phyloP scores from a whole-genome alignment of 768 basidiomycete genomes.

The Tephrocybe rancida region DNA sequence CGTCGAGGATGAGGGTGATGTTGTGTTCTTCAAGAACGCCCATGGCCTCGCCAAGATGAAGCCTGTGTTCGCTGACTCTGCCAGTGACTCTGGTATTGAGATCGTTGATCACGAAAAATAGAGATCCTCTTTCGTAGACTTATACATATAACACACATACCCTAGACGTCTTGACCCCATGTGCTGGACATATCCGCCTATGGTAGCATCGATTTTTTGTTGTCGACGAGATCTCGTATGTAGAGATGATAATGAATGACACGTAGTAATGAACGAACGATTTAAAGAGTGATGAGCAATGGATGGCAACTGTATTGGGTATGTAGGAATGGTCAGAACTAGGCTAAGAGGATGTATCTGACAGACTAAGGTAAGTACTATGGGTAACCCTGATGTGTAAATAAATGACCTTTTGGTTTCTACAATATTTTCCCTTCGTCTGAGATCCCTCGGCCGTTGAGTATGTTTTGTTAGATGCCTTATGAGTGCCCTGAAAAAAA shows the following conservation, averaged over 20 bases:
- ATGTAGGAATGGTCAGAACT: too few relatives aligned
- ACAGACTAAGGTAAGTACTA: too few relatives aligned
- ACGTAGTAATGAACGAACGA: neutral
- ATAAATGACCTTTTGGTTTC: too few relatives aligned
- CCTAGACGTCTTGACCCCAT: slow-evolving; percentile 12
- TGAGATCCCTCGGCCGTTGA: too few relatives aligned
- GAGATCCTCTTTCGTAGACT: slow-evolving; percentile 7
- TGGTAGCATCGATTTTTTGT: neutral
- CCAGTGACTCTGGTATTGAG: slow-evolving; percentile 57
- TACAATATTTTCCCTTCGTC: too few relatives aligned
- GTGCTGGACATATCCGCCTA: slow-evolving; percentile 1
- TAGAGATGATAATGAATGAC: neutral
- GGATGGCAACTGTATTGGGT: neutral
- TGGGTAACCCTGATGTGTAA: too few relatives aligned
- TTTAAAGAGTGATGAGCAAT: neutral
- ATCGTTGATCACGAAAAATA: slow-evolving; percentile 44
- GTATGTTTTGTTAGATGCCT: too few relatives aligned
- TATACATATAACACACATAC: slow-evolving; percentile 3
- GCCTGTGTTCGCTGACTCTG: slow-evolving; percentile 65
- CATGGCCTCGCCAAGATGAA: slow-evolving; percentile 73
- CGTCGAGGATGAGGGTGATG: slow-evolving; percentile 91
- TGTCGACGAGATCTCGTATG: neutral
- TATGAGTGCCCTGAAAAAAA: too few relatives aligned
- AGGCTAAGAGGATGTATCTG: too few relatives aligned
- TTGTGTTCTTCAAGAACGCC: slow-evolving; percentile 91